Percentiles rank a stretch among this genome's conserved stretches.
These are phyloP conservation scores for Alternaria sp. DNA, from an alignment of 2,329 filamentous ascomycete genomes.

Conservation along the genomic window DNA sequence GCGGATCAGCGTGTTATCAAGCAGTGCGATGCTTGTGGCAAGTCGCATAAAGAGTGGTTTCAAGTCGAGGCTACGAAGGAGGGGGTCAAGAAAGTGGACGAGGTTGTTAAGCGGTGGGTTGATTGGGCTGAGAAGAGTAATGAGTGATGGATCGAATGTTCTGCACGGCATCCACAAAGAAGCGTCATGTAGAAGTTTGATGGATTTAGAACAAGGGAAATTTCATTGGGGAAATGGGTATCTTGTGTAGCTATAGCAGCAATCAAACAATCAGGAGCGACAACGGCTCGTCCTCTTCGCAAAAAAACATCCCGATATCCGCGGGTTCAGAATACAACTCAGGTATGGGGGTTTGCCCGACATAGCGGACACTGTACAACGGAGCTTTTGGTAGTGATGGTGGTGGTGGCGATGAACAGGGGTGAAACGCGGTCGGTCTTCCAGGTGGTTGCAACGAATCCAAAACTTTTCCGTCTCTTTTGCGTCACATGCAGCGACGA, in stretches of 20 bases:
- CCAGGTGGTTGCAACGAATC: slow-evolving; percentile 9
- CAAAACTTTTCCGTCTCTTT: slow-evolving; percentile 36
- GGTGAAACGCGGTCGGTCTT: slow-evolving; percentile 17
- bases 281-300: slow-evolving; percentile 15
- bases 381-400: slow-evolving; percentile 24
- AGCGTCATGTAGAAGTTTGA: background rate
- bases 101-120: slow-evolving; percentile 84
- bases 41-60: slow-evolving; percentile 94
- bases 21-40: slow-evolving; percentile 79
- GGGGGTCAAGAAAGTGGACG: slow-evolving; percentile 73
- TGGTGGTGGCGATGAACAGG: slow-evolving; percentile 9
- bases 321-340: slow-evolving; percentile 10
- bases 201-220: slow-evolving; percentile 1
- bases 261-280: slow-evolving; percentile 20
- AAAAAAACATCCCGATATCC: slow-evolving; percentile 4
- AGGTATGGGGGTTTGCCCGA: slow-evolving; percentile 26
- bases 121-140: slow-evolving; percentile 72
- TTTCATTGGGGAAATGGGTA: slow-evolving; percentile 41
- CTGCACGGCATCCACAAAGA: too few species aligned
- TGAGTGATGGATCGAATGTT: slow-evolving; percentile 7
- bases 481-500: slow-evolving; percentile 9
- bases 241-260: slow-evolving; percentile 39
- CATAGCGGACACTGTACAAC: slow-evolving; percentile 40
- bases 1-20: slow-evolving; percentile 65
- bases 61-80: slow-evolving; percentile 79